Base-by-base conservation (phyloP, 169 alveolate species). In the Eimeria maxima region DNA sequence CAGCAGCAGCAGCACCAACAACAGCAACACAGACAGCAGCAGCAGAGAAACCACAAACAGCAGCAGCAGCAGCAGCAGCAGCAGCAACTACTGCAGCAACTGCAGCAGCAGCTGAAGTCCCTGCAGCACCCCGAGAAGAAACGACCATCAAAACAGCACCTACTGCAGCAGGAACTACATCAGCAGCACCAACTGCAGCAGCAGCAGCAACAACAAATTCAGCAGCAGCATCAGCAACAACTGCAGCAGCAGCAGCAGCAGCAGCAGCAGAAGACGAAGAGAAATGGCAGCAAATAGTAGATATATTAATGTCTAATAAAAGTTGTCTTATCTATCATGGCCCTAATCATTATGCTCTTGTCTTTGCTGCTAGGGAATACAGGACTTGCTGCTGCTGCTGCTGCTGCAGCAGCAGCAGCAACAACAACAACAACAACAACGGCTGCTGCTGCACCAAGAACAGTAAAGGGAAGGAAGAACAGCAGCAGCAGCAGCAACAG, bases 271-370 rank as follows among this genome's bases (percentile, higher is more conserved):
- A 50, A 57, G 2, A 38, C 38, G 89, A 78, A 11, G 65, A 14
- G 16, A 38, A 16, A 8, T 78, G 89, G 89, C 29, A 20, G 60
- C 16, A 42, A 13, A 57, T 45, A 11, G 89, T 78, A 7, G 63
- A 11, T 53, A 42, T 47, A 18, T 27, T 78, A 65, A n/a, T 27
- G 65, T 27, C 89, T 33, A 60, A 60, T 33, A 65, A 65, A 22
- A 44, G 89, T 65, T 78, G 89, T 33, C 60, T 78, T 6, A 78
- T 78, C 5, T 78, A 78, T 29, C 89, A 78, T 33, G 89, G 89
- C 55, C 89, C 89, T 22, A 78, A 78, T 33, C 89, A 78, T 57
- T 78, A 78, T 29, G 89, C 89, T 6, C 89, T 78, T 11, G 89
- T 78, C 22, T 78, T 78, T 42, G 89, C 89, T 78, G 89, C 89